Evolutionary conservation across 1,139 yeast genomes (phyloP).

Genomic region (Nematodospora anomalae): DNA sequence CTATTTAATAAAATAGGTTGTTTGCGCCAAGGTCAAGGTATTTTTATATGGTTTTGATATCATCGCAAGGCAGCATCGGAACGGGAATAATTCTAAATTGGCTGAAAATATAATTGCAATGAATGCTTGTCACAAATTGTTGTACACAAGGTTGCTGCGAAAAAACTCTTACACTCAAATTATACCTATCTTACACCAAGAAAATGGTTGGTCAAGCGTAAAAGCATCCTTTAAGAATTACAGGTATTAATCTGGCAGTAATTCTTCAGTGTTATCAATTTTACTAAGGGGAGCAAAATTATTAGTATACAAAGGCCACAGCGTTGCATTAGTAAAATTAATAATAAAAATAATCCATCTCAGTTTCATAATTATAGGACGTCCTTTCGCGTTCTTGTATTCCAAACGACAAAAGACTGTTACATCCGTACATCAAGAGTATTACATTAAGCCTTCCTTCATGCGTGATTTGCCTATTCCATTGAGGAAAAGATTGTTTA

Average conservation of each 20-base stretch:
- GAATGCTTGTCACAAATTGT: neutral
- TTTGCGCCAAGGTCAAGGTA: neutral
- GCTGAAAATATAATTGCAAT: neutral
- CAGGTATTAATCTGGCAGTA: neutral
- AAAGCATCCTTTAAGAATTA: neutral
- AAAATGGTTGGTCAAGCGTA: neutral
- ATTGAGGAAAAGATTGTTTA: conserved; percentile 30
- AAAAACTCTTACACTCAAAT: neutral
- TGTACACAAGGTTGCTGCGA: neutral
- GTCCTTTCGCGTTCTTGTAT: neutral
- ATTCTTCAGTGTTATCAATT: neutral
- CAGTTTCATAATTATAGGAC: neutral
- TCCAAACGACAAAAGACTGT: neutral
- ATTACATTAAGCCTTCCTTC: no score
- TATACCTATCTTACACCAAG: neutral
- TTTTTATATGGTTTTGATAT: neutral
- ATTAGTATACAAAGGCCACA: neutral
- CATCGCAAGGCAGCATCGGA: neutral
- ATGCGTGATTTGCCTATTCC: conserved; percentile 40
- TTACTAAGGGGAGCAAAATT: neutral
- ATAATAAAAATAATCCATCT: neutral
- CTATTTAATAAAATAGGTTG: neutral
- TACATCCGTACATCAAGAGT: neutral
- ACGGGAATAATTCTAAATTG: neutral
- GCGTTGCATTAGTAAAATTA: neutral